These are phyloP conservation scores for Flagelloscypha sp. DNA, from an alignment of 768 basidiomycete genomes.

Conservation along the genomic window DNA sequence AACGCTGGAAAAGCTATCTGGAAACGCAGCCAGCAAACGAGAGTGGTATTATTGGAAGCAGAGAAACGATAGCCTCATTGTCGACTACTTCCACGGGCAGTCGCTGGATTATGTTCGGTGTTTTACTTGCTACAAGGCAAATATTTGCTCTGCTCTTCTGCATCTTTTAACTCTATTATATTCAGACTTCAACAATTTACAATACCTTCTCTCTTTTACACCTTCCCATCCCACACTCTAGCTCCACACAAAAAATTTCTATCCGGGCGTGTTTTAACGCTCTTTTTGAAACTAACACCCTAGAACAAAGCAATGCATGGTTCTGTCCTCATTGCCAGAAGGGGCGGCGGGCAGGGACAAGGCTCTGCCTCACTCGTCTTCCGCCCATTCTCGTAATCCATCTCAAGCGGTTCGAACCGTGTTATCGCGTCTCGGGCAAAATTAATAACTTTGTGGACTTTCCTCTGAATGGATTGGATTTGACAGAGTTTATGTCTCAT, in stretches of 20 bases:
- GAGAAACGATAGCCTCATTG: constrained; percentile 88
- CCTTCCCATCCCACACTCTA: constrained; percentile 72
- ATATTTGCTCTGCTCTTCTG: constrained; percentile 11
- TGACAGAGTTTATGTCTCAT: constrained; percentile 77
- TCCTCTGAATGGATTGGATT: constrained; percentile 54
- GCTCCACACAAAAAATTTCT: constrained; percentile 49
- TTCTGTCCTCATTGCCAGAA: constrained; percentile 88
- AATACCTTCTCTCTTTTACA: constrained; percentile 95
- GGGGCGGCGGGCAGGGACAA: constrained; percentile 79
- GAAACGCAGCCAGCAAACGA: constrained; percentile 84
- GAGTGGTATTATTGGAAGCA: constrained; percentile 90
- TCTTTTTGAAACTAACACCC: constrained; percentile 83
- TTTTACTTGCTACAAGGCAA: constrained; percentile 80
- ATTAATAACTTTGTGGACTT: constrained; percentile 93
- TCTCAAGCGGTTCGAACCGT: constrained; percentile 85
- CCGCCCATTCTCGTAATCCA: constrained; percentile 91
- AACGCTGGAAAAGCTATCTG: constrained; percentile 78
- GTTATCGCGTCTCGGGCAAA: constrained; percentile 91
- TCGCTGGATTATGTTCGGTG: constrained; percentile 87
- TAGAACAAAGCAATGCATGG: constrained; percentile 95
- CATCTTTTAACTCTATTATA: constrained; percentile 4
- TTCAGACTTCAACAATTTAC: constrained; percentile 92
- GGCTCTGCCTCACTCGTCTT: constrained; percentile 81
- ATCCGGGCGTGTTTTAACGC: constrained; percentile 79
- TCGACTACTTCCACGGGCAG: constrained; percentile 97